phyloP scores from a whole-genome alignment of 2,329 filamentous ascomycete species.

The Neopestalotiopsis sp. region DNA sequence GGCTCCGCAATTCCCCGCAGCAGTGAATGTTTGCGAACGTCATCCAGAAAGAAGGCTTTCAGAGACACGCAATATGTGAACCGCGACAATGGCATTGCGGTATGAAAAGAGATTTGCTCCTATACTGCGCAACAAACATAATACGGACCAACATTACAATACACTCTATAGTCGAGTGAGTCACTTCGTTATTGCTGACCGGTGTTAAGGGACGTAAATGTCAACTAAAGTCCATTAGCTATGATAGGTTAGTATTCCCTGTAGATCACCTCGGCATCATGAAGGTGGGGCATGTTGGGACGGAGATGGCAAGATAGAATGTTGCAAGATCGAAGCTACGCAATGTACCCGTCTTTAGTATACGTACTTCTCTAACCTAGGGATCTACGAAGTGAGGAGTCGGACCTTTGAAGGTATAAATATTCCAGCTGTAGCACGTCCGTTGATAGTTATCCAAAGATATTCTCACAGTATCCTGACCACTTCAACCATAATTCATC shows the following conservation, averaged over 20 bases:
- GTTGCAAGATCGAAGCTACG: too few relatives aligned
- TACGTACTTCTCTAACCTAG: too few relatives aligned
- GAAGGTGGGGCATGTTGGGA: not conserved
- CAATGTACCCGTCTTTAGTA: too few relatives aligned
- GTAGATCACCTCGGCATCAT: not conserved
- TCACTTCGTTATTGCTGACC: not conserved
- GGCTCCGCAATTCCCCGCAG: not conserved
- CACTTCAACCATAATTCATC: not conserved
- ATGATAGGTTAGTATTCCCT: not conserved
- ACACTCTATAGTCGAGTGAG: not conserved
- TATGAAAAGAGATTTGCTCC: not conserved
- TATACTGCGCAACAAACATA: not conserved
- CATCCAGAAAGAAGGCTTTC: not conserved
- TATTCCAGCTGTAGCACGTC: too few relatives aligned
- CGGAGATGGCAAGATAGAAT: too few relatives aligned
- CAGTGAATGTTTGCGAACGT: not conserved
- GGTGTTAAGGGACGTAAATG: not conserved
- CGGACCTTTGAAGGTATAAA: too few relatives aligned
- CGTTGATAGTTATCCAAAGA: too few relatives aligned
- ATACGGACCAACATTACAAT: not conserved
- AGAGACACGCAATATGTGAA: not conserved
- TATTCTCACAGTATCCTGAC: too few relatives aligned
- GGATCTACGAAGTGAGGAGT: too few relatives aligned
- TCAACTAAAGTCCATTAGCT: not conserved
- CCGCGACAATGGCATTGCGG: not conserved